These are phyloP conservation scores for Vitis riparia DNA, from an alignment of 164 flowering plant genomes.

Conservation along the genomic window DNA sequence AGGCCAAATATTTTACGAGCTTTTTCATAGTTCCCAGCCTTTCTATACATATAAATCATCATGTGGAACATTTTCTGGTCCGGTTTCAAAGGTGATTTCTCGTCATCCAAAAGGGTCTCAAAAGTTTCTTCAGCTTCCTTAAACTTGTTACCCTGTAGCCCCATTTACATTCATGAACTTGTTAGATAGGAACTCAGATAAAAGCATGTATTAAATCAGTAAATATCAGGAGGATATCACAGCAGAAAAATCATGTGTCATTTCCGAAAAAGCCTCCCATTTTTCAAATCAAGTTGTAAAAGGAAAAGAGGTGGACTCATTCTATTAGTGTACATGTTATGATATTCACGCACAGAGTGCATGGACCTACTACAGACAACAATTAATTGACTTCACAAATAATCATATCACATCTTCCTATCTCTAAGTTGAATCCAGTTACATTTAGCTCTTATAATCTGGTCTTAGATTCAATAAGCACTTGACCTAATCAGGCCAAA, in stretches of 20 bases:
- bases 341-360: no score
- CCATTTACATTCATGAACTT: conserved; percentile 11
- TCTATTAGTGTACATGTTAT: no score
- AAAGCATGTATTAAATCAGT: neutral
- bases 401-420: no score
- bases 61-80: conserved; percentile 97
- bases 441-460: no score
- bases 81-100: conserved; percentile 69
- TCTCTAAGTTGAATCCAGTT: no score
- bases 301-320: no score
- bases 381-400: no score
- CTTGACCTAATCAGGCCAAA: no score
- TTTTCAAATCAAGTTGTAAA: no score
- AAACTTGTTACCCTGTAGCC: conserved; percentile 67
- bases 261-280: no score
- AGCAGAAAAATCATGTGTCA: neutral
- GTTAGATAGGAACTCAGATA: conserved; percentile 4
- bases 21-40: conserved; percentile 76
- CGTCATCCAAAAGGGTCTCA: conserved; percentile 58
- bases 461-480: no score
- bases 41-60: conserved; percentile 96
- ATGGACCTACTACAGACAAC: no score
- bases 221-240: neutral
- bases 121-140: conserved; percentile 89
- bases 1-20: conserved; percentile 71